Base-by-base conservation (phyloP, 768 basidiomycete genomes). In the Galerina marginata region DNA sequence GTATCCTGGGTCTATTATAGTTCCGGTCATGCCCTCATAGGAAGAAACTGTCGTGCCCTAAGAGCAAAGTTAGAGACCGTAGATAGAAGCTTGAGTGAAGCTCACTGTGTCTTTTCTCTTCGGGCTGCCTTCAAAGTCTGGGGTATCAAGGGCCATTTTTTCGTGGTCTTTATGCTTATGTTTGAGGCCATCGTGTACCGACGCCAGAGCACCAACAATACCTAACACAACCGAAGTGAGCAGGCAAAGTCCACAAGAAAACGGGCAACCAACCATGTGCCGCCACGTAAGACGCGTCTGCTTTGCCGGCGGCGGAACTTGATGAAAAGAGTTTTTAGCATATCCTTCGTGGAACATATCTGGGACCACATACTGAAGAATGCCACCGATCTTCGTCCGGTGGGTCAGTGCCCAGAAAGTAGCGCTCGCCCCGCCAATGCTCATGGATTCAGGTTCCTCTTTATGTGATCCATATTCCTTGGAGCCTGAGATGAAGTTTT, bases 401-500 rank as follows among this genome's bases (percentile, higher is more conserved):
- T 84, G 75, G 11, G 83, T 82, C 14, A 86, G 68, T 0, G 80
- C 81, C 72, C 78, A 81, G 59, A 87, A 81, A 4, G 85, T 78
- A 9, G 83, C 82, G 25, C 72, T 74, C 0, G 76, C 77, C 2
- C 82, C 79, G 3, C 81, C 81, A 15, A 78, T 79, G 23, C 81
- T 65, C 0, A 79, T n/a, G 2, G 25, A 80, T 63, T 84, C 79
- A 0, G 77, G 65, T 1, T 76, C 69, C 49, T 74, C 65, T 54
- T 72, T 78, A 6, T 72, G 39, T 43, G 44, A 46, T 12, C 40
- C 47, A 50, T 72, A 70, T 40, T 73, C 71, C 36, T 67, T 73
- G 3, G 71, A 62, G 20, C 72, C 72, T 73, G 43, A 23, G 25
- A 51, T 16, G 6, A 1, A 50, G 29, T 20, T 10, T 37, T 2